Evolutionary conservation across 805 yeast species (phyloP).

Genomic region (Candida ulmi): DNA sequence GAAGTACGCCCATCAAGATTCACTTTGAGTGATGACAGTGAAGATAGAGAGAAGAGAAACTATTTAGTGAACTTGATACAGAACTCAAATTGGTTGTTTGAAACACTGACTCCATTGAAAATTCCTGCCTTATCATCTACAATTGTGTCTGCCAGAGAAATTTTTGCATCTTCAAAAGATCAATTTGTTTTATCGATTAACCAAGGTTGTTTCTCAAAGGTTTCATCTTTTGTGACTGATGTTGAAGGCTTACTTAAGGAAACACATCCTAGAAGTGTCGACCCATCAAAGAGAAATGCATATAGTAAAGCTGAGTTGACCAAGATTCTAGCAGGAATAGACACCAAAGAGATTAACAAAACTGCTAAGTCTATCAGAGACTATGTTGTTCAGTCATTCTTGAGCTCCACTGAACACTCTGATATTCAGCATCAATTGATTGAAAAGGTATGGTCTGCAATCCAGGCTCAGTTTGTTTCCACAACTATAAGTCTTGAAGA

Average conservation of each 20-base stretch:
- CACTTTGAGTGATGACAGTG: constrained; percentile 14
- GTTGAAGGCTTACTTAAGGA: constrained; percentile 46
- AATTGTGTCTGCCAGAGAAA: constrained; percentile 18
- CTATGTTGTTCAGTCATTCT: constrained; percentile 53
- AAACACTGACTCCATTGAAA: constrained; percentile 28
- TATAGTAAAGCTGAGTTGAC: constrained; percentile 55
- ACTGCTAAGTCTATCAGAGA: constrained; percentile 50
- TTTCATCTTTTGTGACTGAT: constrained; percentile 60
- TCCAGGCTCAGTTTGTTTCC: constrained; percentile 57
- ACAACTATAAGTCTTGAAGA: constrained; percentile 49
- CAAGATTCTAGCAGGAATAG: constrained; percentile 50
- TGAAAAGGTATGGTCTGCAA: constrained; percentile 62
- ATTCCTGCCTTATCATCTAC: constrained; percentile 7
- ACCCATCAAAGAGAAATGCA: constrained; percentile 56
- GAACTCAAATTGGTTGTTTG: constrained; percentile 48
- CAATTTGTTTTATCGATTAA: constrained; percentile 43
- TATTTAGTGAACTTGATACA: constrained; percentile 43
- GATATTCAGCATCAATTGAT: constrained; percentile 49
- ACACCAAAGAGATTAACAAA: constrained; percentile 49
- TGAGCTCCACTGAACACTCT: constrained; percentile 18
- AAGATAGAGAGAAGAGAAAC: constrained; percentile 30
- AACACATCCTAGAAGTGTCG: constrained; percentile 23
- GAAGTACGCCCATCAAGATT: constrained; percentile 13
- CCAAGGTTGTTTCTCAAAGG: constrained; percentile 56
- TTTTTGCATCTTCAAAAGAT: constrained; percentile 29